phyloP scores from a whole-genome alignment of 805 yeast species.

The Lipomyces japonicus region DNA sequence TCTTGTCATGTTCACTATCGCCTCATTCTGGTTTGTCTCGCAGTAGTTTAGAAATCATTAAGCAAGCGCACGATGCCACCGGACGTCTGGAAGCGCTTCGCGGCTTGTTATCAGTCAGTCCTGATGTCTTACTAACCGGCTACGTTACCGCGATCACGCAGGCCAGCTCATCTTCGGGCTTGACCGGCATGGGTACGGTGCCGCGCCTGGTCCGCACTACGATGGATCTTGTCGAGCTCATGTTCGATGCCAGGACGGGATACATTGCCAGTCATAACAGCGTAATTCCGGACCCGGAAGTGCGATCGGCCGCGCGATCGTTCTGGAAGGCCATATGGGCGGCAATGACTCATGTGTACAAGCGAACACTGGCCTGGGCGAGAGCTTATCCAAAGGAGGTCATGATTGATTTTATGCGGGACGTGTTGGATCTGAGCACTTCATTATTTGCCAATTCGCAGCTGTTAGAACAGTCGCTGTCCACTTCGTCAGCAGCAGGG shows the following conservation, averaged over 20 bases:
- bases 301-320: conserved; percentile 37
- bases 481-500: conserved; percentile 34
- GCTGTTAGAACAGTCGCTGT: conserved; percentile 42
- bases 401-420: conserved; percentile 79
- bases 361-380: conserved; percentile 74
- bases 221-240: conserved; percentile 64
- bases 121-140: conserved; percentile 49
- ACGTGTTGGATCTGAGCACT: conserved; percentile 74
- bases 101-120: conserved; percentile 46
- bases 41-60: conserved; percentile 64
- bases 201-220: conserved; percentile 69
- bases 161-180: conserved; percentile 37
- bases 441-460: conserved; percentile 62
- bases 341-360: conserved; percentile 64
- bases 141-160: conserved; percentile 45
- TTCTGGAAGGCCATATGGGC: conserved; percentile 76
- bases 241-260: conserved; percentile 67
- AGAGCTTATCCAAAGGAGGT: conserved; percentile 50
- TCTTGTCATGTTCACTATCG: conserved; percentile 73
- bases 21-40: conserved; percentile 58
- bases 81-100: conserved; percentile 77
- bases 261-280: conserved; percentile 40
- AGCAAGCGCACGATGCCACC: conserved; percentile 72
- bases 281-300: conserved; percentile 31
- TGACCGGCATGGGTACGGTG: conserved; percentile 63